Conservation (phyloP, 2,329 filamentous ascomycete species). For the Beauveria pseudobassiana region DNA sequence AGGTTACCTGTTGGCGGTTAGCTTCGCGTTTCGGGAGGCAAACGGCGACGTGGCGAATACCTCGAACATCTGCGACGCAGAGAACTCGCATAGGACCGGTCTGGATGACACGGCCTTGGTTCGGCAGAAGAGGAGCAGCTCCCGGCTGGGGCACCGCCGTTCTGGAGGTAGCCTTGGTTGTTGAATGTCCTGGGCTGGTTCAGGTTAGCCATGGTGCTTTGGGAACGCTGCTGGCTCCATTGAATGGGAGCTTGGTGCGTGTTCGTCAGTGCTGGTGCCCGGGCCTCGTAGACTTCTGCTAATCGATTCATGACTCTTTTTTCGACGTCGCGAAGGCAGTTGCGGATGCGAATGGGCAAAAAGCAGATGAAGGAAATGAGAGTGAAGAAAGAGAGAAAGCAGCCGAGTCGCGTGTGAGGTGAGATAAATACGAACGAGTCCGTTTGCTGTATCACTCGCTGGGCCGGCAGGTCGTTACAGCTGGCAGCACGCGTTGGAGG, state of each 20-base stretch:
- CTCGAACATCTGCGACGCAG: conserved; percentile 66
- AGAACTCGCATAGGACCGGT: conserved; percentile 59
- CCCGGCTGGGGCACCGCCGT: conserved; percentile 52
- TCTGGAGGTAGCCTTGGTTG: conserved; percentile 52
- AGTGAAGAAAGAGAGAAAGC: neutral
- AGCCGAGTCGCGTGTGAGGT: neutral
- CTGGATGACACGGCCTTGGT: conserved; percentile 60
- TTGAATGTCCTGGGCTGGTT: conserved; percentile 37
- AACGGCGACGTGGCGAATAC: conserved; percentile 31
- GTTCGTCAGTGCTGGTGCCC: neutral
- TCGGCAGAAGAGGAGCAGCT: conserved; percentile 57
- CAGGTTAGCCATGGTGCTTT: conserved; percentile 17
- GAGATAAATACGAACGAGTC: conserved; percentile 1
- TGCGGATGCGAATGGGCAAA: neutral
- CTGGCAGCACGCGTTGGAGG: conserved; percentile 9
- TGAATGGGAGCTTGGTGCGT: neutral
- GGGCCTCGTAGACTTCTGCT: neutral
- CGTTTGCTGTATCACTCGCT: conserved; percentile 9
- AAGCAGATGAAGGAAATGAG: neutral
- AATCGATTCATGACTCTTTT: conserved; percentile 2
- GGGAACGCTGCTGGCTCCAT: conserved; percentile 1
- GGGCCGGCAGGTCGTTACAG: conserved; percentile 8
- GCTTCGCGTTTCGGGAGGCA: conserved; percentile 10
- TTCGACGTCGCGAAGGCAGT: neutral
- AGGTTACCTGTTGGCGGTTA: conserved; percentile 64